phyloP scores from a whole-genome alignment of 805 yeast species.

The Pichia manshurica region DNA sequence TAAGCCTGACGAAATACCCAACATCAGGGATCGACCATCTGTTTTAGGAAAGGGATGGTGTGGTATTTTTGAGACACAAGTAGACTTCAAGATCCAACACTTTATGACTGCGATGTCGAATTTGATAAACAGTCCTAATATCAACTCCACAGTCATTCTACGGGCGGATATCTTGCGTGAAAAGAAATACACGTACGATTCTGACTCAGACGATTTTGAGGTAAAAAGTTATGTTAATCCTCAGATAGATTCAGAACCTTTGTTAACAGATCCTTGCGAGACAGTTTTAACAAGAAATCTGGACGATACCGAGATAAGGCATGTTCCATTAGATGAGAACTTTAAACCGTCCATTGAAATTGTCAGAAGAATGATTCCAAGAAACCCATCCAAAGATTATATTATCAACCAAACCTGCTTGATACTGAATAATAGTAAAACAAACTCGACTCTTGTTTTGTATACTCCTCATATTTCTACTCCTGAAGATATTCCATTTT shows the following conservation, averaged over 20 bases:
- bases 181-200: conserved; percentile 33
- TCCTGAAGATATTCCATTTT: conserved; percentile 69
- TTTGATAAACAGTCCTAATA: conserved; percentile 76
- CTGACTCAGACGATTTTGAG: conserved; percentile 27
- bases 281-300: conserved; percentile 26
- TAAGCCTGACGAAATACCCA: conserved; percentile 31
- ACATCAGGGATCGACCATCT: conserved; percentile 37
- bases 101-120: conserved; percentile 74
- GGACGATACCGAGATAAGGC: conserved; percentile 38
- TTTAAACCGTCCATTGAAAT: conserved; percentile 42
- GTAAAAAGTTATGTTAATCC: conserved; percentile 24
- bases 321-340: conserved; percentile 27
- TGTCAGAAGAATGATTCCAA: conserved; percentile 83
- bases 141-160: conserved; percentile 85
- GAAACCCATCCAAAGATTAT: conserved; percentile 82
- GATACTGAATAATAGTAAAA: conserved; percentile 33
- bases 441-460: conserved; percentile 49
- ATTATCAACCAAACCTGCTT: conserved; percentile 82
- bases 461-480: conserved; percentile 70
- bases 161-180: conserved; percentile 76
- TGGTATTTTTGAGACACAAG: conserved; percentile 45
- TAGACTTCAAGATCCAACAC: conserved; percentile 48
- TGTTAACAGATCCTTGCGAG: conserved; percentile 23
- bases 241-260: conserved; percentile 29
- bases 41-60: conserved; percentile 58